Percentiles rank a stretch among this genome's conserved stretches.
phyloP scores from a whole-genome alignment of 2,329 filamentous ascomycete species.

The Nectriaceae sp. region DNA sequence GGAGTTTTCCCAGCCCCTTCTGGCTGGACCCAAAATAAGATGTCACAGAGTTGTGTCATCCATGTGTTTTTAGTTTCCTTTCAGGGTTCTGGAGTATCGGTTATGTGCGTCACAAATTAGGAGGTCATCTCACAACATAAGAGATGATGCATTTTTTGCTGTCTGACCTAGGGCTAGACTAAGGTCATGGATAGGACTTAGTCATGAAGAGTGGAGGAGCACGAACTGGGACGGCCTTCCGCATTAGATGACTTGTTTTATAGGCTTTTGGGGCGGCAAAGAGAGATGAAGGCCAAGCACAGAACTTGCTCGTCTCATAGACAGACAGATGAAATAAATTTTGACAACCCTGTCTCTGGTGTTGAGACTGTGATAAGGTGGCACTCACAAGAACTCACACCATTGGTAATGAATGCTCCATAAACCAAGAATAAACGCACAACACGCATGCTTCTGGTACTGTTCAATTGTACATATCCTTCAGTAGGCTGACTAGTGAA shows the following conservation, averaged over 20 bases:
- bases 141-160: background rate
- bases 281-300: slow-evolving; percentile 15
- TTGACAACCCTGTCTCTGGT: slow-evolving; percentile 12
- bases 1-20: slow-evolving; percentile 21
- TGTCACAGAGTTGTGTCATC: slow-evolving; percentile 12
- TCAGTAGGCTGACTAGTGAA: too few species aligned
- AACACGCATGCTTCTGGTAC: too few species aligned
- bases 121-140: background rate
- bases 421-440: too few species aligned
- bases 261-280: slow-evolving; percentile 13
- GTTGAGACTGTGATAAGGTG: background rate
- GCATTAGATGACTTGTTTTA: slow-evolving; percentile 24
- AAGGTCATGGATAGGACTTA: background rate
- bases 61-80: slow-evolving; percentile 4
- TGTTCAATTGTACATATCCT: too few species aligned
- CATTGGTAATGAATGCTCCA: too few species aligned
- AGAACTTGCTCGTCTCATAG: slow-evolving; percentile 22
- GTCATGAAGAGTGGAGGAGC: slow-evolving; percentile 12
- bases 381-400: too few species aligned
- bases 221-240: slow-evolving; percentile 11
- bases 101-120: slow-evolving; percentile 1
- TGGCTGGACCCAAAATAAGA: slow-evolving; percentile 4
- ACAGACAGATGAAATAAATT: slow-evolving; percentile 25
- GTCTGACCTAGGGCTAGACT: background rate
- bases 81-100: background rate